Conservation (phyloP, 192 early-diverging fungal species). For the Kickxella alabastrina region DNA sequence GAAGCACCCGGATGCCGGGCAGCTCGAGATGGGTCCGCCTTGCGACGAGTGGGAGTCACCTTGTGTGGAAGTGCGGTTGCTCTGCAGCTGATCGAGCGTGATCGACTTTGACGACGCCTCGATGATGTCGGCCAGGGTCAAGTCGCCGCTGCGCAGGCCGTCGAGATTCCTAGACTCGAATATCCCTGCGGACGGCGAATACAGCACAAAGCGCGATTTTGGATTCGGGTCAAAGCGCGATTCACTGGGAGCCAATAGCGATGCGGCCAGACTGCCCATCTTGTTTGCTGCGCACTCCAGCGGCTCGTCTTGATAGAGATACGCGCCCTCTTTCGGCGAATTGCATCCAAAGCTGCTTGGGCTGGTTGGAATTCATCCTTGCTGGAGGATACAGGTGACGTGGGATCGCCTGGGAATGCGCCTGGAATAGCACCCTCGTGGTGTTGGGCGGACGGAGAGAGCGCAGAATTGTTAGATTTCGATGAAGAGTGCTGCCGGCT, state of each 20-base stretch:
- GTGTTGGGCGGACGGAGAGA: background rate
- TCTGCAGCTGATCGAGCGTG: constrained; percentile 26
- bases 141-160: constrained; percentile 19
- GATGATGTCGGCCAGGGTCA: constrained; percentile 45
- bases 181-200: constrained; percentile 37
- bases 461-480: background rate
- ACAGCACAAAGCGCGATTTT: constrained; percentile 27
- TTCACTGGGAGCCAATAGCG: constrained; percentile 12
- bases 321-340: too few species aligned
- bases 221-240: constrained; percentile 11
- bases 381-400: too few species aligned
- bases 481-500: background rate
- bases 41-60: too few species aligned
- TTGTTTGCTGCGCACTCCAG: background rate
- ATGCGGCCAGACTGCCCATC: constrained; percentile 20
- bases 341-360: too few species aligned
- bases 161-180: constrained; percentile 36
- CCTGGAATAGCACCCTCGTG: too few species aligned
- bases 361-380: too few species aligned
- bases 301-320: too few species aligned
- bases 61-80: too few species aligned
- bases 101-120: constrained; percentile 23
- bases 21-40: too few species aligned
- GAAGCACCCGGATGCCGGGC: constrained; percentile 52
- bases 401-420: too few species aligned